Evolutionary conservation across 345 rosid species (phyloP), one percentile per base, ranked within the genome.

Genomic region (Carallia pectinifolia): DNA sequence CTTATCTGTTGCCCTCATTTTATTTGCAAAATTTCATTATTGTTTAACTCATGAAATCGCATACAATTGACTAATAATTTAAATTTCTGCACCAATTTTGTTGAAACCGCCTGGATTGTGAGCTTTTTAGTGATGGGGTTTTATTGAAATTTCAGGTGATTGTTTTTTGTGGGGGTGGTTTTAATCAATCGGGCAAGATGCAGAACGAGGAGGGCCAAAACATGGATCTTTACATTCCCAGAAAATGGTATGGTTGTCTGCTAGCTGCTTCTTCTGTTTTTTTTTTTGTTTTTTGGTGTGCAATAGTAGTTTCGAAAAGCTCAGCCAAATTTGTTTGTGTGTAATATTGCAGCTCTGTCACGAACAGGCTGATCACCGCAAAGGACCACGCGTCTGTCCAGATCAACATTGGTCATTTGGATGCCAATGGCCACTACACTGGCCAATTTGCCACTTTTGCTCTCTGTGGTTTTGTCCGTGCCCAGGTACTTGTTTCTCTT

Each of bases 131-230:
- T 44, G 4, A 44, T 44, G 50, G 16, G 50, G 16, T 12, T 12
- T 44, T 12, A 16, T 12, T 12, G 16, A 44, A 44, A 12, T 16
- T 4, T 30, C 59, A 7, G 31, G 59, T 19, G 30, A 54, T 54
- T 44, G 47, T 40, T 9, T 39, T 39, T 39, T 12, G 48, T 44
- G 0, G 50, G 50, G 50, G 15, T 10, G 50, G 10, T 44, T 44
- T 55, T 7, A 55, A 55, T 55, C 59, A 23, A 7, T 23, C 68
- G 29, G 81, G 54, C 84, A 90, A 85, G 84, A 92, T 95, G 99
- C 96, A 95, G 86, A 95, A 92, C 91, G 97, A 95, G 34, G 97
- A 90, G 71, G 98, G 97, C 4, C 83, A 86, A 4, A 77, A 81
- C 76, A 91, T 90, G 74, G 97, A 94, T 74, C 92, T 94, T 7